Evolutionary conservation across 805 yeast genomes (phyloP), one percentile per base, ranked within the genome.

Genomic region (Gaillardinia entomophila): DNA sequence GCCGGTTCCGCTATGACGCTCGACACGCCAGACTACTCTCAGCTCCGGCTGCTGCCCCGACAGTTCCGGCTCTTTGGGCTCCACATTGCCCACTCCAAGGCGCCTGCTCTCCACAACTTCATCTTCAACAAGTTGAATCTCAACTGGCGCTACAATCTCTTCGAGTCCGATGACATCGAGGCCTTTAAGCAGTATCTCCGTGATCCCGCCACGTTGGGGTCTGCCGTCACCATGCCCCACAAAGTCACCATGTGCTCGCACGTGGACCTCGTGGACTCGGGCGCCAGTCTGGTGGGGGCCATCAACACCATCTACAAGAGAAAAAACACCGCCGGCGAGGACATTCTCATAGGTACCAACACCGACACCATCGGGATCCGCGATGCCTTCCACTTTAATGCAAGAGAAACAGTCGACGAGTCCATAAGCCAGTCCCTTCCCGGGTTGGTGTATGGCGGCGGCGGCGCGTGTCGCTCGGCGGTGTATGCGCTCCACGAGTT

Each of bases 381-480:
- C 4, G 55, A 56, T 36, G 37, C 63, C 6, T 51, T 57, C 25
- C 26, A 43, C 16, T 35, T 31, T 27, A 45, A 49, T 31, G 30
- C 41, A 16, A 24, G 37, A 27, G 32, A 16, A 22, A 33, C 29
- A 31, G 46, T 33, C 27, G 36, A 31, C 24, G 13, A 20, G 15
- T 34, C 38, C 26, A 24, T 24, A 12, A 18, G n/a, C 8, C 22
- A 27, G 4, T 37, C 37, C 4, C 37, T 30, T n/a, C 51, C 57
- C 1, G 62, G 61, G 6, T 38, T 57, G 37, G 60, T 57, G 1
- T 57, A 55, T 32, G 61, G 63, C 4, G 62, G 62, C 5, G 63
- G 63, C 10, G 63, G 63, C 8, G 62, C 63, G 11, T 52, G 57
- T 26, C 42, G 62, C 19, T 52, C 59, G 6, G 62, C 62, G 2